Evolutionary conservation across 1,284 basidiomycete species (phyloP).

Genomic region (Cryptococcus sp.): DNA sequence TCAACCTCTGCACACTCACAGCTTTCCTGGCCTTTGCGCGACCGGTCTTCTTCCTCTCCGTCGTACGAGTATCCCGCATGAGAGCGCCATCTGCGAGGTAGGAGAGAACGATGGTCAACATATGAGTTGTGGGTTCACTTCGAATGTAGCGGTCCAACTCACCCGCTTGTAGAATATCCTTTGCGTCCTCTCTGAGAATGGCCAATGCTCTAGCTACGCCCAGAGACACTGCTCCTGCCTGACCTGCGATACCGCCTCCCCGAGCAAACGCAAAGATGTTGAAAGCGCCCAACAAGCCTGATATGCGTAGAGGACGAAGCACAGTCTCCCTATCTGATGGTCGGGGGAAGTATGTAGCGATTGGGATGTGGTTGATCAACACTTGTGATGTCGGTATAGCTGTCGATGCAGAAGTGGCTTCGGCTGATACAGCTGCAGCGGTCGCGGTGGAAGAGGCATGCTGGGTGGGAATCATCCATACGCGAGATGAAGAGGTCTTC

Average conservation of each 20-base stretch:
- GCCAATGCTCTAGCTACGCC: conserved; percentile 80
- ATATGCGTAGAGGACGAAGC: conserved; percentile 78
- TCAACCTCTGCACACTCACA: conserved; percentile 61
- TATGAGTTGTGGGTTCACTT: not conserved
- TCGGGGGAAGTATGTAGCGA: conserved; percentile 77
- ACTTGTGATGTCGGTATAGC: conserved; percentile 55
- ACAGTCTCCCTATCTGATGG: conserved; percentile 76
- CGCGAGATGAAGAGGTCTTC: conserved; percentile 82
- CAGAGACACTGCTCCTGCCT: conserved; percentile 84
- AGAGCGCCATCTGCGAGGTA: conserved; percentile 71
- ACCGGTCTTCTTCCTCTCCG: conserved; percentile 96
- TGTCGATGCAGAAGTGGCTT: not conserved
- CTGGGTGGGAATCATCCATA: conserved; percentile 87
- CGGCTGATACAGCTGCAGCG: not conserved
- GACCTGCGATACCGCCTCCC: conserved; percentile 87
- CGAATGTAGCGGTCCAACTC: conserved; percentile 29
- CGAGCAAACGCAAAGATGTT: conserved; percentile 86
- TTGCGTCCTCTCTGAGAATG: conserved; percentile 68
- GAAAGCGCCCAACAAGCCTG: conserved; percentile 84
- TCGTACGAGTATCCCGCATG: conserved; percentile 92
- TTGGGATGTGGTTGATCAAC: conserved; percentile 79
- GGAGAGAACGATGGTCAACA: conserved; percentile 5
- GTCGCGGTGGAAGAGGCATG: conserved; percentile 26
- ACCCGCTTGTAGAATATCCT: conserved; percentile 73
- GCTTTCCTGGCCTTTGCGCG: conserved; percentile 86